Conservation (phyloP, 345 rosid genomes). For the Stellera chamaejasme region DNA sequence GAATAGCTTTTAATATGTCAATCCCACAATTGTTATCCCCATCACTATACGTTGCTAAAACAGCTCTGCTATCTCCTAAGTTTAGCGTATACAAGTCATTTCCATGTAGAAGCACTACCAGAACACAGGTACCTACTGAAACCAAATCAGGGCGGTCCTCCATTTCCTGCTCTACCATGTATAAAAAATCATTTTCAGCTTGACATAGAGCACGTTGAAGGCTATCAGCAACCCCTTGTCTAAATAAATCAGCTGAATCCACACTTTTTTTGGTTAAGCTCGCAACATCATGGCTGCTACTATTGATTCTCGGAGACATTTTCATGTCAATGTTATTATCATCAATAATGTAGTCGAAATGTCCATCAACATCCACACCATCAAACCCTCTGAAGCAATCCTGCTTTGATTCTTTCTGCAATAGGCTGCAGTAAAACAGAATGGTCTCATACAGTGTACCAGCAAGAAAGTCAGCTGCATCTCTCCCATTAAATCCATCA, state of each 20-base stretch:
- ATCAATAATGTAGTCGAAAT: conserved; percentile 15
- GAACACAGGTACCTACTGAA: conserved; percentile 88
- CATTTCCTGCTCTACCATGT: conserved; percentile 98
- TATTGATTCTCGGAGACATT: conserved; percentile 6
- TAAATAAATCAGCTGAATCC: conserved; percentile 35
- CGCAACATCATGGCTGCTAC: conserved; percentile 5
- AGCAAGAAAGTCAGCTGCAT: conserved; percentile 97
- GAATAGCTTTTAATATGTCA: conserved; percentile 58
- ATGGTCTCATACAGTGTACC: conserved; percentile 84
- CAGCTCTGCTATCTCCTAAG: conserved; percentile 94
- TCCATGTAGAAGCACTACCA: conserved; percentile 77
- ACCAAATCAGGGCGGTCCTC: conserved; percentile 95
- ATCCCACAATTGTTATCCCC: conserved; percentile 17
- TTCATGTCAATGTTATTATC: conserved; percentile 14
- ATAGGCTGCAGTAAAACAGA: conserved; percentile 41
- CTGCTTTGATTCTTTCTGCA: conserved; percentile 49
- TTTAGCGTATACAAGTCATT: conserved; percentile 66
- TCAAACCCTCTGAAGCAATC: conserved; percentile 17
- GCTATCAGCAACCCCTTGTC: conserved; percentile 63
- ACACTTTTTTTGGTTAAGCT: conserved; percentile 9
- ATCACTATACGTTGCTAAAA: conserved; percentile 56
- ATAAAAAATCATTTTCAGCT: conserved; percentile 79
- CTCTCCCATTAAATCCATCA: conserved; percentile 96
- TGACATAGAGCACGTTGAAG: conserved; percentile 68
- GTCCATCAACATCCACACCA: conserved; percentile 16